These are phyloP conservation scores for Marasmius oreades DNA, from an alignment of 1,284 basidiomycete genomes.

Conservation along the genomic window DNA sequence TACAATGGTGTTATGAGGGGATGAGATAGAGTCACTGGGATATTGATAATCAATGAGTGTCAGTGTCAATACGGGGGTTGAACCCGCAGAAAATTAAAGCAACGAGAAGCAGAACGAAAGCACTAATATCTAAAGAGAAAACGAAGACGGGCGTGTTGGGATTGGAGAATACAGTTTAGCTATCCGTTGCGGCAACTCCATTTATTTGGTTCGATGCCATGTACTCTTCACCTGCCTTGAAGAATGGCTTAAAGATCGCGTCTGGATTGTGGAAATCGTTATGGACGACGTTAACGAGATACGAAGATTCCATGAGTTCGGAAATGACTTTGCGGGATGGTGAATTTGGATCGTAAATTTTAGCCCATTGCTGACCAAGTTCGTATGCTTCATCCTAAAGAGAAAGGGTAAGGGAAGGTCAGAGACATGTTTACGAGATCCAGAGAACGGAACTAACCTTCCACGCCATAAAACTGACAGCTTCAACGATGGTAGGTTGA, in stretches of 20 bases:
- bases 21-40: constrained; percentile 20
- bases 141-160: constrained; percentile 21
- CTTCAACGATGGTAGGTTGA: constrained; percentile 98
- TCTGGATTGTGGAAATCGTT: constrained; percentile 89
- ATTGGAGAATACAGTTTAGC: constrained; percentile 23
- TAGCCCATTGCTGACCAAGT: constrained; percentile 92
- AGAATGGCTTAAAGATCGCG: constrained; percentile 88
- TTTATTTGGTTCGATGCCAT: constrained; percentile 33
- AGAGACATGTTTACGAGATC: neutral
- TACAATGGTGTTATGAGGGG: constrained; percentile 20
- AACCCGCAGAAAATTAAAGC: constrained; percentile 47
- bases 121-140: constrained; percentile 14
- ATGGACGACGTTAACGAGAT: constrained; percentile 96
- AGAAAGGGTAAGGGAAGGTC: constrained; percentile 5
- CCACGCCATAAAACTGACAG: constrained; percentile 96
- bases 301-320: constrained; percentile 76
- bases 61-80: constrained; percentile 61
- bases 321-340: constrained; percentile 75
- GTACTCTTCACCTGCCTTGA: constrained; percentile 66
- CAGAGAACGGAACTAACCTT: constrained; percentile 56
- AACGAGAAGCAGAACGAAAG: constrained; percentile 10
- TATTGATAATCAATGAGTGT: constrained; percentile 26
- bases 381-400: constrained; percentile 93
- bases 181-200: constrained; percentile 24
- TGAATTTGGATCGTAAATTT: constrained; percentile 80